phyloP scores from a whole-genome alignment of 768 basidiomycete species.

The Leccinum variicolor region DNA sequence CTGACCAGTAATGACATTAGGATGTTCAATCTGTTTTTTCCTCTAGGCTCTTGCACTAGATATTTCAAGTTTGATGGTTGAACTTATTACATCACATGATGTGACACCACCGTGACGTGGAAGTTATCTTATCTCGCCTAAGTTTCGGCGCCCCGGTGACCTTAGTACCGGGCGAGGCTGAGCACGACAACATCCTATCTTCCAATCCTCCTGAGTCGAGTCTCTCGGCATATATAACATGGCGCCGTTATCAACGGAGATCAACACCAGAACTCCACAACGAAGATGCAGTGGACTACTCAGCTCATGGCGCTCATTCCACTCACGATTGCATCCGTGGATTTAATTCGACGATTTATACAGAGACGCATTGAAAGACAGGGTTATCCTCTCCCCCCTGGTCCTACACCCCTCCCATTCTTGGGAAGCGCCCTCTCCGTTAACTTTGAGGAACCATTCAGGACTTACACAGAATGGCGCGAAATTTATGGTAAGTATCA shows the following conservation, averaged over 20 bases:
- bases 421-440: slow-evolving; percentile 19
- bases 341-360: slow-evolving; percentile 1
- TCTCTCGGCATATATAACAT: slow-evolving; percentile 5
- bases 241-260: not conserved
- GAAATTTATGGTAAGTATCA: slow-evolving; percentile 13
- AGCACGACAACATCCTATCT: not conserved
- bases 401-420: slow-evolving; percentile 18
- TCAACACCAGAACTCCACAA: not conserved
- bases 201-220: not conserved
- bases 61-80: no score
- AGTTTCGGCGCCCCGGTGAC: no score
- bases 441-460: slow-evolving; percentile 11
- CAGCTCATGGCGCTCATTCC: slow-evolving; percentile 3
- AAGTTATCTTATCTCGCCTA: no score
- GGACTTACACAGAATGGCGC: slow-evolving; percentile 18
- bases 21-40: no score
- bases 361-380: slow-evolving; percentile 7
- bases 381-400: slow-evolving; percentile 18
- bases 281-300: slow-evolving; percentile 7
- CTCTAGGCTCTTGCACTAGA: no score
- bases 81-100: no score
- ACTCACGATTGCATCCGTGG: not conserved
- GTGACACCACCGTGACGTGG: no score
- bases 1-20: no score
- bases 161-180: not conserved